A percentile compares a stretch with the other conserved stretches of the same genome.
phyloP scores from a whole-genome alignment of 805 yeast species.

The Saccharomycopsis selenospora region DNA sequence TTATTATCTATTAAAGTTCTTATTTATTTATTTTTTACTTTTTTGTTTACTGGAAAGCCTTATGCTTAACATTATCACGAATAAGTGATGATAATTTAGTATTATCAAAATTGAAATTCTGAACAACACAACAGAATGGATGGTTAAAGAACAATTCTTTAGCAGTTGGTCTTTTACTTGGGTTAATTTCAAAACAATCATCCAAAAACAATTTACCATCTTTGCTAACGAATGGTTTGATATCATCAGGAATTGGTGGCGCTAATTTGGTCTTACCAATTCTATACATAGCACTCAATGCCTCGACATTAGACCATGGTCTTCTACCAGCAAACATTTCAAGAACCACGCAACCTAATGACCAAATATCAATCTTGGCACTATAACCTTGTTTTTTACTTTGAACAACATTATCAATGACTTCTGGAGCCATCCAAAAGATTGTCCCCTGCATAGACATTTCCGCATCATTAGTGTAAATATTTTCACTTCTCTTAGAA shows the following conservation, averaged over 20 bases:
- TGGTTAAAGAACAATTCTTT: slow-evolving; percentile 46
- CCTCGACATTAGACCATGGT: slow-evolving; percentile 96
- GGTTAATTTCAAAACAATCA: slow-evolving; percentile 68
- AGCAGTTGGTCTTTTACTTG: slow-evolving; percentile 88
- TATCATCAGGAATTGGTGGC: slow-evolving; percentile 95
- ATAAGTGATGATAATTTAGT: slow-evolving; percentile 26
- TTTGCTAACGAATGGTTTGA: slow-evolving; percentile 51
- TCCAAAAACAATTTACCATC: slow-evolving; percentile 68
- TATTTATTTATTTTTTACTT: too few relatives aligned
- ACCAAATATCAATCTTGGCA: slow-evolving; percentile 98
- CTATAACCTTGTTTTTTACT: slow-evolving; percentile 83
- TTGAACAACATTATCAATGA: slow-evolving; percentile 74
- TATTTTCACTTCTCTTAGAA: slow-evolving; percentile 76
- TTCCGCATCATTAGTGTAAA: slow-evolving; percentile 84
- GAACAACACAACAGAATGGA: slow-evolving; percentile 25
- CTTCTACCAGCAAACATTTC: slow-evolving; percentile 98
- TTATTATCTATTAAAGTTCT: too few relatives aligned
- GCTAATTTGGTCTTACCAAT: slow-evolving; percentile 79
- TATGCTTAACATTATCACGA: slow-evolving; percentile 19
- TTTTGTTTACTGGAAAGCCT: too few relatives aligned
- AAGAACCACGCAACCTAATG: slow-evolving; percentile 90
- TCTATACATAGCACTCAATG: slow-evolving; percentile 89
- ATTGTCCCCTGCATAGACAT: slow-evolving; percentile 99
- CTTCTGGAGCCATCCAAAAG: slow-evolving; percentile 99
- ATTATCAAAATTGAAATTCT: slow-evolving; percentile 26